Evolutionary conservation across 1,284 basidiomycete genomes (phyloP).

Genomic region (Puccinia novopanici): DNA sequence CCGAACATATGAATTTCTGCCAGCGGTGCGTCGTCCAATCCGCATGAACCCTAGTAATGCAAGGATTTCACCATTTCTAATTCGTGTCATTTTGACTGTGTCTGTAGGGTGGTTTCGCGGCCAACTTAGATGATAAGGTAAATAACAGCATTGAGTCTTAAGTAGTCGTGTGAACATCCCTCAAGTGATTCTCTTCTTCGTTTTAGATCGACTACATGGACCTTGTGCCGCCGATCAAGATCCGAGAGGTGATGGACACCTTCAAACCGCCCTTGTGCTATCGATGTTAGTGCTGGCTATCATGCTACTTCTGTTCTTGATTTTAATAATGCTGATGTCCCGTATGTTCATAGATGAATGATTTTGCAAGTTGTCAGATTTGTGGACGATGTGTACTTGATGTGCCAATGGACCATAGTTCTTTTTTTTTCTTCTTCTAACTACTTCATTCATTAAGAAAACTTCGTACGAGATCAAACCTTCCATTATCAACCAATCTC

Average conservation of each 20-base stretch:
- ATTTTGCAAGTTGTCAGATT: not conserved
- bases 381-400: not conserved
- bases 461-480: too few species aligned
- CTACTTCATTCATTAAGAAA: too few species aligned
- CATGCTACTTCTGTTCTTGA: not conserved
- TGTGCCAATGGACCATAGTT: not conserved
- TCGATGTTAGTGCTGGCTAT: slow-evolving; percentile 10
- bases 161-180: too few species aligned
- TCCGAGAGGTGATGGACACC: slow-evolving; percentile 25
- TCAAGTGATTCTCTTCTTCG: too few species aligned
- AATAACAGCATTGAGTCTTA: too few species aligned
- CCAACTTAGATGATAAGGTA: slow-evolving; percentile 11
- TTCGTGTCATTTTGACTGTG: not conserved
- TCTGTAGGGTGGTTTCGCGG: slow-evolving; percentile 13
- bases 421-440: not conserved
- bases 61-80: not conserved
- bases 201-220: slow-evolving; percentile 17
- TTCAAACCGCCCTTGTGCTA: slow-evolving; percentile 25
- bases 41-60: too few species aligned
- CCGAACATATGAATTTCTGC: slow-evolving; percentile 5
- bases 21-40: slow-evolving; percentile 2
- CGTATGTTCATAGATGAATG: slow-evolving; percentile 1
- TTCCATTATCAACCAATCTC: too few species aligned
- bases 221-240: slow-evolving; percentile 16
- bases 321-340: not conserved